A percentile compares a stretch with the other conserved stretches of the same genome.
Evolutionary conservation across 2,329 filamentous ascomycete genomes (phyloP).

Genomic region (Cladosporium sp.): DNA sequence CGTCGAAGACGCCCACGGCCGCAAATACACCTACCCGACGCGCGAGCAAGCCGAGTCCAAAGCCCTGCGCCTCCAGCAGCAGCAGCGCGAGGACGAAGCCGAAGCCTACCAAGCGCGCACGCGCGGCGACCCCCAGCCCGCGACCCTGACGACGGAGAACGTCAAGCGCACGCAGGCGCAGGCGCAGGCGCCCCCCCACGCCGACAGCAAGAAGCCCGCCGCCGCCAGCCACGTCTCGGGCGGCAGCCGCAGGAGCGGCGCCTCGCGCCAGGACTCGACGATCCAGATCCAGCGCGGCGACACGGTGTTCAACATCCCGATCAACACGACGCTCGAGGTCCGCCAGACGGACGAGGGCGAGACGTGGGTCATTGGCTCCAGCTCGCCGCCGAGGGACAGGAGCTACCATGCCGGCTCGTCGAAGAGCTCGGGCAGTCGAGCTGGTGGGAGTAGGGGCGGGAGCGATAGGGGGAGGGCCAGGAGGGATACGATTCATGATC

Average conservation of each 20-base stretch:
- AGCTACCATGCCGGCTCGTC: conserved; percentile 18
- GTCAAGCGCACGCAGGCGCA: conserved; percentile 19
- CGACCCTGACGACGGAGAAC: conserved; percentile 24
- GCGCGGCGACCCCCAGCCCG: conserved; percentile 16
- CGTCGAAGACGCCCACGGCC: conserved; percentile 22
- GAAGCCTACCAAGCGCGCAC: conserved; percentile 24
- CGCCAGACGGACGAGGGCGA: conserved; percentile 21
- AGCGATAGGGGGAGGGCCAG: conserved; percentile 11
- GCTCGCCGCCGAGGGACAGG: conserved; percentile 18
- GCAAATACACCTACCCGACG: conserved; percentile 22
- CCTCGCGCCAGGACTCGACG: conserved; percentile 16
- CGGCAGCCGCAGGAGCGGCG: conserved; percentile 21
- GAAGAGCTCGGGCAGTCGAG: conserved; percentile 19
- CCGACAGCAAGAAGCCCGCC: conserved; percentile 18
- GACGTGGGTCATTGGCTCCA: conserved; percentile 18
- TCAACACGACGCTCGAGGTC: conserved; percentile 23
- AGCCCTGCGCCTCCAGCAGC: conserved; percentile 12
- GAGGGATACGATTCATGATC: conserved; percentile 16
- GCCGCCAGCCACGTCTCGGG: conserved; percentile 21
- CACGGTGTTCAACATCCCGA: conserved; percentile 24
- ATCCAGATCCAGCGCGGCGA: conserved; percentile 23
- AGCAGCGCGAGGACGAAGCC: conserved; percentile 16
- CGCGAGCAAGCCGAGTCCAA: conserved; percentile 19
- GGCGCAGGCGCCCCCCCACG: conserved; percentile 13
- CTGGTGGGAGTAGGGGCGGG: conserved; percentile 15